Base-by-base conservation (phyloP, 768 basidiomycete species). In the Cubamyces lactineus region DNA sequence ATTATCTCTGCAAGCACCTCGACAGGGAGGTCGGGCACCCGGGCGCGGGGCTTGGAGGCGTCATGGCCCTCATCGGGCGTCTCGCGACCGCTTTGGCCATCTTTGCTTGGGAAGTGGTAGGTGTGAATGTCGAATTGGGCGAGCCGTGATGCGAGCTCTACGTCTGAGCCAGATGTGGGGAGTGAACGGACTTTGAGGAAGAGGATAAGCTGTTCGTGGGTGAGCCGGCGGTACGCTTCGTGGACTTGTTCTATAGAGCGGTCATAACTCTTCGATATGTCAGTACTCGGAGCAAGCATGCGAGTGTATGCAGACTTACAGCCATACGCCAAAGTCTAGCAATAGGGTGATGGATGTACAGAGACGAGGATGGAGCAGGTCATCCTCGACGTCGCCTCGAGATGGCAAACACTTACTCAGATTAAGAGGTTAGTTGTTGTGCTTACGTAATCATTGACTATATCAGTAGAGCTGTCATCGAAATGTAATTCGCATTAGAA, bases 1-100 rank as follows among this genome's bases (percentile, higher is more conserved):
- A 93, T 73, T 62, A 93, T 91, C 52, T 88, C 83, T 11, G 88
- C 86, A 26, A 93, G 73, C 42, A 94, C 82, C 72, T 94, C 92
- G 56, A 87, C 78, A 0, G 91, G 91, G 38, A 94, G 81, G 71
- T 89, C 86, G 34, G 84, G 84, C 11, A 73, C 71, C 19, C 73
- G 71, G 1, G 62, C 46, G 23, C 46, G 72, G 47, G 49, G 65
- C 70, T 62, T 75, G 63, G 53, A 67, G 2, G 73, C 70, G 24
- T 64, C 65, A 23, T 51, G 49, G 23, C 16, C 7, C 13, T 52
- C 53, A 15, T 52, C 45, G 11, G 50, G 55, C 1, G 41, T 55
- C n/a, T 48, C 41, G 12, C 19, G 42, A 3, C 54, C 48, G 39
- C 48, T 41, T 17, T 55, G 53, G 45, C 48, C 26, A 30, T 68